These are phyloP conservation scores for Lonicera japonica DNA, from an alignment of 129 eudicot genomes.

Conservation along the genomic window DNA sequence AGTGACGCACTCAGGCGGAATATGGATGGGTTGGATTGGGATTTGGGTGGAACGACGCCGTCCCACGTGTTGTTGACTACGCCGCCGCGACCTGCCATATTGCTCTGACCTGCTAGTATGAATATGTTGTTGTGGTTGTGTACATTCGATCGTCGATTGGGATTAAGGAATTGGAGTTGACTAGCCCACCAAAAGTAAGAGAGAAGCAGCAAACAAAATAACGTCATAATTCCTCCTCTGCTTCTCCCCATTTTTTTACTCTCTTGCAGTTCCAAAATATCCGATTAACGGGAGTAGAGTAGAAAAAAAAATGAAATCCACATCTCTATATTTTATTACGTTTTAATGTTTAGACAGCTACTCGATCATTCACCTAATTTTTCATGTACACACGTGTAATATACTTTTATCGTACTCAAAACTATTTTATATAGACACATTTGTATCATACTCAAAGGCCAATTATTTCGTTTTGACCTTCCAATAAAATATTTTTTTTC, in stretches of 20 bases:
- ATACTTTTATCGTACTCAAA: too few relatives aligned
- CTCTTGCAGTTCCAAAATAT: too few relatives aligned
- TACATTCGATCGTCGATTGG: background rate
- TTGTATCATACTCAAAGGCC: too few relatives aligned
- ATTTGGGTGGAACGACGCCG: conserved; percentile 18
- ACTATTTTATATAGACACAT: too few relatives aligned
- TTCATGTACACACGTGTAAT: too few relatives aligned
- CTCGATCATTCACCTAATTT: too few relatives aligned
- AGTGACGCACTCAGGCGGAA: conserved; percentile 41
- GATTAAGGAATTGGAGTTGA: background rate
- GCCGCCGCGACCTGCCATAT: conserved; percentile 74
- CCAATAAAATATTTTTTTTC: too few relatives aligned
- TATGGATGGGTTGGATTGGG: conserved; percentile 29
- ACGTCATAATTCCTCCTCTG: background rate
- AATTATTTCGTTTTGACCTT: too few relatives aligned
- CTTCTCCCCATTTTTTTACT: background rate
- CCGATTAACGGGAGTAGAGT: too few relatives aligned
- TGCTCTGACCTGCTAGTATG: conserved; percentile 61
- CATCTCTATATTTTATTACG: too few relatives aligned
- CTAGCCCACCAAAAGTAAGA: background rate
- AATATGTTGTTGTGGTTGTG: conserved; percentile 35
- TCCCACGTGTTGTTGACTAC: conserved; percentile 37
- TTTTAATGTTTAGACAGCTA: too few relatives aligned
- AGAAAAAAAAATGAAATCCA: too few relatives aligned
- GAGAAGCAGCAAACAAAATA: background rate